These are phyloP conservation scores for Solanum raphanifolium DNA, from an alignment of 257 asterid genomes.

Conservation along the genomic window DNA sequence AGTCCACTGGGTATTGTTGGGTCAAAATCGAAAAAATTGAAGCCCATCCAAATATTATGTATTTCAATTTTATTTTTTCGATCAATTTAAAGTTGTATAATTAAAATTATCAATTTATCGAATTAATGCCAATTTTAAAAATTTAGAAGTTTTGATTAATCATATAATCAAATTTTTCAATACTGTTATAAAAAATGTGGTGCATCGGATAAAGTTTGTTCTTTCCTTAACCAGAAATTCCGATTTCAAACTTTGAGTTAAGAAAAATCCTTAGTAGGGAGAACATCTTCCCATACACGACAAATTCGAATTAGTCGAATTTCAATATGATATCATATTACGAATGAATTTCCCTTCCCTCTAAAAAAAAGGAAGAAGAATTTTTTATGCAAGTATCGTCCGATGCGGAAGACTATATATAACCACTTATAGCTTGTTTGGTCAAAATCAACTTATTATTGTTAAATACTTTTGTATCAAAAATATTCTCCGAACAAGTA, in stretches of 20 bases:
- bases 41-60: background rate
- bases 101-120: no score
- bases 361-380: no score
- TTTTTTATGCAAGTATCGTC: background rate
- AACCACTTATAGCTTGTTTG: background rate
- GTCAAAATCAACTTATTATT: background rate
- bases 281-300: no score
- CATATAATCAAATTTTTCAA: background rate
- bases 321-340: background rate
- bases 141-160: background rate
- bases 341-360: no score
- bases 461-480: no score
- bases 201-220: background rate
- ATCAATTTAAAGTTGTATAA: no score
- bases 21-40: background rate
- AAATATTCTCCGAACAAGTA: background rate
- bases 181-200: background rate
- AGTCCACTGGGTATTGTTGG: background rate
- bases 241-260: background rate
- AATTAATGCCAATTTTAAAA: no score
- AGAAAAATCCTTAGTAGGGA: background rate
- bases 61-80: background rate
- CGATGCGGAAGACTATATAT: no score
- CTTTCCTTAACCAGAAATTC: rapidly evolving
- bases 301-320: background rate